A percentile compares a stretch with the other conserved stretches of the same genome.
Evolutionary conservation across 2,329 filamentous ascomycete genomes (phyloP).

Genomic region (Remersonia thermophila): DNA sequence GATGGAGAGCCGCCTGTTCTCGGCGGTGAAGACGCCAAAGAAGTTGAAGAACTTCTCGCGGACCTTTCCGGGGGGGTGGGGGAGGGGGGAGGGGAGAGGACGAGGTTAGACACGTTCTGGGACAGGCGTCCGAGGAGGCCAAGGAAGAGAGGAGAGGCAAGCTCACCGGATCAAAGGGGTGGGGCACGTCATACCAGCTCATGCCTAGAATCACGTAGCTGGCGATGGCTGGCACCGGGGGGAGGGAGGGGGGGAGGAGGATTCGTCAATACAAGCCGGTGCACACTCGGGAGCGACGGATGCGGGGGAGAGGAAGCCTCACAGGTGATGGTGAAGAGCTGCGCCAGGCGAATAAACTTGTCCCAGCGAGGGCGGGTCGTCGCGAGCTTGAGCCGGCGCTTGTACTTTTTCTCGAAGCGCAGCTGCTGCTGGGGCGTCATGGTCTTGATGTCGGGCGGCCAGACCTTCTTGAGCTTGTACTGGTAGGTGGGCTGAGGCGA

Average conservation of each 20-base stretch:
- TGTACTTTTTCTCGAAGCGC: conserved; percentile 66
- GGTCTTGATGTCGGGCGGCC: conserved; percentile 65
- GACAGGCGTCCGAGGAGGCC: no score
- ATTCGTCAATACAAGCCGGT: conserved; percentile 1
- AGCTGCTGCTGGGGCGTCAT: conserved; percentile 63
- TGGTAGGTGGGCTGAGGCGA: conserved; percentile 31
- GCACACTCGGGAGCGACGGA: not conserved
- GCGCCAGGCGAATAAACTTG: conserved; percentile 51
- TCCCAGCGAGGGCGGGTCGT: conserved; percentile 52
- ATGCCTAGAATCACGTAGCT: conserved; percentile 50
- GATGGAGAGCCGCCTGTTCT: conserved; percentile 15
- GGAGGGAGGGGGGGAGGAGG: no score
- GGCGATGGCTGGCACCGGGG: conserved; percentile 40
- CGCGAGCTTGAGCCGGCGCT: conserved; percentile 50
- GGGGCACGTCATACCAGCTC: conserved; percentile 38
- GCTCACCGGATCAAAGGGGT: conserved; percentile 40
- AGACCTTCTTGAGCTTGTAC: conserved; percentile 56
- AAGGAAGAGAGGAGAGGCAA: no score
- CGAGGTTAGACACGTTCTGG: no score
- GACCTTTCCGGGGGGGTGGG: conserved; percentile 20
- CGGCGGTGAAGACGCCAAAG: conserved; percentile 19
- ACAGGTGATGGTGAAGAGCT: conserved; percentile 48
- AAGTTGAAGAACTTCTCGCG: conserved; percentile 28
- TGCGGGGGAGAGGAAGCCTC: conserved; percentile 18
- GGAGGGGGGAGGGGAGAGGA: not conserved